Evolutionary conservation across 176 grass and related monocot genomes (phyloP), one percentile per base, ranked within the genome.

Genomic region (Eragrostis nindensis): DNA sequence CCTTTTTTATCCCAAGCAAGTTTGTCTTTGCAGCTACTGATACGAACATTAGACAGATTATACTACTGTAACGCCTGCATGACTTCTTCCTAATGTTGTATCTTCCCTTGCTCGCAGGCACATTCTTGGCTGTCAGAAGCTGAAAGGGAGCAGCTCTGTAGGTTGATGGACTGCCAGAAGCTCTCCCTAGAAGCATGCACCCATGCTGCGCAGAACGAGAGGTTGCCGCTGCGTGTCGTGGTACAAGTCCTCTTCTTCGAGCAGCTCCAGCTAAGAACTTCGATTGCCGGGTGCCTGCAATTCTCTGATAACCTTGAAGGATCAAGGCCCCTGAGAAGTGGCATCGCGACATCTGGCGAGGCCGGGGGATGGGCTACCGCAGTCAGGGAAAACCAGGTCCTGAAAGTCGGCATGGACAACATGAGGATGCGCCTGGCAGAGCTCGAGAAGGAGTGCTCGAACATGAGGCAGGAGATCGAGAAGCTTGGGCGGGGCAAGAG

Each of bases 231-330:
- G 16, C 86, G 94, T 0, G 81, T 94, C 1, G 89, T 94, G 4
- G 94, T 94, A 45, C 94, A 97, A 60, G 94, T 97, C 42, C 91
- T 97, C 77, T 97, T 97, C 84, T 94, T 97, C 17, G 94, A 97
- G 87, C 94, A 97, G 67, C 92, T 97, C 10, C 94, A 97, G 62
- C 82, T 97, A 13, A 63, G 94, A 45, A 97, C 94, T 44, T 97
- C 94, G 5, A 94, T 97, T 11, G 94, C 94, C 0, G 94, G 94
- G n/a, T 97, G 94, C 76, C 86, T 97, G 48, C 84, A 94, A 1
- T 86, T 97, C 62, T 97, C 94, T 0, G 94, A 94, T 22, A 97
- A 94, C 73, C 84, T 97, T 3, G 94, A 97, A 41, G 84, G 89
- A 19, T 94, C 91, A 2, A 82, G 78, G 36, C 94, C 89, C 2